Evolutionary conservation across 2,329 filamentous ascomycete species (phyloP).

Genomic region (Stachybotrys chartarum): DNA sequence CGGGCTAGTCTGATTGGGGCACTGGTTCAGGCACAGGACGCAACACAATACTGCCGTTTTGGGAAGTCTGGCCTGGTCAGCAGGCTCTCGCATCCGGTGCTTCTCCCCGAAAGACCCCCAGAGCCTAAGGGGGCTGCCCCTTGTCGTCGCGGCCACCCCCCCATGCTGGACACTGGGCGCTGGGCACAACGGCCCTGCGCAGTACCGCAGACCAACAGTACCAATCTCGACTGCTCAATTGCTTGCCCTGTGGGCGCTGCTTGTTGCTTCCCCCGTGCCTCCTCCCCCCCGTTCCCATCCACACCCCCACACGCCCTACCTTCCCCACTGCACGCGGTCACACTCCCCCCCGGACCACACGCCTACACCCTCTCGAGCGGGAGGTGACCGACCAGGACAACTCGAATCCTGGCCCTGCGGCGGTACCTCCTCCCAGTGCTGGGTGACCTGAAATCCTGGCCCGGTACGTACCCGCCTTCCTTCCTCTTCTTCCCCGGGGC

Average conservation of each 20-base stretch:
- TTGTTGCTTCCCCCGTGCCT: background rate
- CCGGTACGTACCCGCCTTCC: conserved; percentile 11
- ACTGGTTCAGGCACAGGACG: background rate
- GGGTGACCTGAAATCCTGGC: conserved; percentile 10
- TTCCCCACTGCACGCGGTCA: background rate
- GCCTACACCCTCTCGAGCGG: background rate
- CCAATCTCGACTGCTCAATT: background rate
- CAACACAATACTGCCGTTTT: background rate
- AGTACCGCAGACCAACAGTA: background rate
- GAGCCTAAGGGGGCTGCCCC: background rate
- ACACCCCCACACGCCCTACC: background rate
- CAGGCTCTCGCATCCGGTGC: conserved; percentile 1
- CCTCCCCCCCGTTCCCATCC: background rate
- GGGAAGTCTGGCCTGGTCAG: background rate
- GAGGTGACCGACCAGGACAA: background rate
- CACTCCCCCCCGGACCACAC: background rate
- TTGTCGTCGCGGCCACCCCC: background rate
- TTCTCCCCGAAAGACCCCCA: background rate
- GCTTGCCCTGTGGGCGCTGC: background rate
- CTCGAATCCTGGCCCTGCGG: conserved; percentile 4
- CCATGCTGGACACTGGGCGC: background rate
- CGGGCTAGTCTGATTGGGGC: background rate
- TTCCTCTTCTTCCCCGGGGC: background rate
- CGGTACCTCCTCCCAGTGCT: conserved; percentile 18
- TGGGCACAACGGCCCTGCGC: background rate